These are phyloP conservation scores for Colletotrichum tropicicola DNA, from an alignment of 2,329 filamentous ascomycete genomes.

Conservation along the genomic window DNA sequence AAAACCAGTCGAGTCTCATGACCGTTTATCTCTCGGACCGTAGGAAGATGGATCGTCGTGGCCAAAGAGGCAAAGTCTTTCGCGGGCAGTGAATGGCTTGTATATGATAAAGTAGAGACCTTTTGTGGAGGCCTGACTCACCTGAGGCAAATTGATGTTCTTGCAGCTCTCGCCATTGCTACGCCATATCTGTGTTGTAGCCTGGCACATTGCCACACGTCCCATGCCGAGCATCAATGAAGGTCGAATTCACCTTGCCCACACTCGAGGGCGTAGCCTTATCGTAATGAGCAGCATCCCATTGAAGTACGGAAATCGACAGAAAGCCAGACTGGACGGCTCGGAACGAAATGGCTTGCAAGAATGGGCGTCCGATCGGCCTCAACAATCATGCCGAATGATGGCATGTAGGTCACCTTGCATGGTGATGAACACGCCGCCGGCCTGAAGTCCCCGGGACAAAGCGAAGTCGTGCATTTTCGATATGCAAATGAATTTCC, in stretches of 20 bases:
- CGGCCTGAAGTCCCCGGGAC: not conserved
- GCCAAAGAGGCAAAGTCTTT: constrained; percentile 1
- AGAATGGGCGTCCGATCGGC: constrained; percentile 11
- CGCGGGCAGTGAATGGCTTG: not conserved
- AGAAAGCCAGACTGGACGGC: not conserved
- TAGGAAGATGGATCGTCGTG: not conserved
- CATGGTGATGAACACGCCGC: constrained; percentile 9
- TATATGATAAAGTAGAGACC: not conserved
- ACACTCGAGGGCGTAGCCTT: not conserved
- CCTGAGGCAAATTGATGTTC: not conserved
- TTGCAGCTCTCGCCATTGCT: not conserved
- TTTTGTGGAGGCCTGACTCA: not conserved
- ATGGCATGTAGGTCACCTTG: constrained; percentile 25
- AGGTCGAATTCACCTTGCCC: too few relatives aligned
- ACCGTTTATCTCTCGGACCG: constrained; percentile 4
- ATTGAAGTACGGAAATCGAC: not conserved
- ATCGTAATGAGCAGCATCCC: not conserved
- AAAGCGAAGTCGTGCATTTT: not conserved
- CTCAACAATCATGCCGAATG: constrained; percentile 23
- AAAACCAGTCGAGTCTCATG: constrained; percentile 9
- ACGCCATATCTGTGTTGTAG: not conserved
- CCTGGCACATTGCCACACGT: not conserved
- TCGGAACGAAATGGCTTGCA: not conserved
- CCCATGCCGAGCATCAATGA: not conserved
- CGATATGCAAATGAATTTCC: not conserved